Evolutionary conservation across 1,284 basidiomycete species (phyloP).

Genomic region (Heterobasidion occidentale): DNA sequence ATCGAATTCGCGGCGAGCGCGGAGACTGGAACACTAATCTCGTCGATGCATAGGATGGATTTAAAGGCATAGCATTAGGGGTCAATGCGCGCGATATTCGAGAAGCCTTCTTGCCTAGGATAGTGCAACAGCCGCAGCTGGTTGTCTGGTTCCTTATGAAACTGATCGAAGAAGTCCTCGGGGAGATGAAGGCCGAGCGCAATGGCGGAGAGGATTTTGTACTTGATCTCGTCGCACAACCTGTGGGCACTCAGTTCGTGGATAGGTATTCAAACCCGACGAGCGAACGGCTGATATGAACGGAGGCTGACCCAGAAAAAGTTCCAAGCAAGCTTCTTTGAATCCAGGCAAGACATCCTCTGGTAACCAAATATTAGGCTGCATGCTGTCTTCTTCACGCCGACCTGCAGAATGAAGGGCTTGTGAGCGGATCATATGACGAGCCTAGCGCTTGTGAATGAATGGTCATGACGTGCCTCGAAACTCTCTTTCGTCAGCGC

Average conservation of each 20-base stretch:
- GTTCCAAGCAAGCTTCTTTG: constrained; percentile 37
- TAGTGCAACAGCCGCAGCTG: constrained; percentile 54
- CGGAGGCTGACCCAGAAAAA: constrained; percentile 39
- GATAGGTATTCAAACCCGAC: neutral
- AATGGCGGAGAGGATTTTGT: constrained; percentile 37
- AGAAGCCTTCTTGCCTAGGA: constrained; percentile 29
- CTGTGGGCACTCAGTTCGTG: constrained; percentile 2
- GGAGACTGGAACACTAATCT: constrained; percentile 25
- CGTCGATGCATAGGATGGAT: too few species aligned
- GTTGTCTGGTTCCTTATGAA: constrained; percentile 41
- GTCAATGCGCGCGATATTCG: neutral
- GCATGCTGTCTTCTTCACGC: constrained; percentile 34
- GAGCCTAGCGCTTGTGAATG: neutral
- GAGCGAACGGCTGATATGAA: too few species aligned
- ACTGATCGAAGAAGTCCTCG: constrained; percentile 37
- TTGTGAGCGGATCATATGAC: neutral
- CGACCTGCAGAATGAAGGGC: constrained; percentile 16
- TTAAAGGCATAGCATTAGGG: too few species aligned
- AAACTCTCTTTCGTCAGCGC: constrained; percentile 49
- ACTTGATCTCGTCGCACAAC: constrained; percentile 38
- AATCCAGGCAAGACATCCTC: constrained; percentile 48
- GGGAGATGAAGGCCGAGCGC: constrained; percentile 39
- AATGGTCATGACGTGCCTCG: constrained; percentile 19
- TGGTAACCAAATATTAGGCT: constrained; percentile 54
- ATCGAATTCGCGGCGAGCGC: constrained; percentile 31